Evolutionary conservation across 2,329 filamentous ascomycete genomes (phyloP).

Genomic region (Sarocladium brachiariae): DNA sequence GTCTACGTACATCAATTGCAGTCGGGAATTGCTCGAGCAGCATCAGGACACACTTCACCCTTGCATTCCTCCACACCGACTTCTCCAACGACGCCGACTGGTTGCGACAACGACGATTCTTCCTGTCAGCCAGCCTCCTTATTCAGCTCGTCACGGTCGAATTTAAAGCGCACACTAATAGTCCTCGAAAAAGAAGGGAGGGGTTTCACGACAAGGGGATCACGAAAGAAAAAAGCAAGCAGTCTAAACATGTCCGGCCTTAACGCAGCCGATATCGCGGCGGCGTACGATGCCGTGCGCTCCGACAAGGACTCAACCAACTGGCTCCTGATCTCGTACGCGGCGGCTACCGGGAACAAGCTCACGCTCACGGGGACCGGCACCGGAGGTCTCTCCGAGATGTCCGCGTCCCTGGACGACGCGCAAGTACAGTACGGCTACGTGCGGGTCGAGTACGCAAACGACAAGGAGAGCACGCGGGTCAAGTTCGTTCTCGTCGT

Average conservation of each 20-base stretch:
- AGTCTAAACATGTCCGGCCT: slow-evolving; percentile 44
- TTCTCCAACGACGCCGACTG: not conserved
- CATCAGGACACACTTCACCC: too few relatives aligned
- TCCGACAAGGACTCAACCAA: slow-evolving; percentile 59
- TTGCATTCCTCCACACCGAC: not conserved
- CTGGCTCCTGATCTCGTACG: slow-evolving; percentile 62
- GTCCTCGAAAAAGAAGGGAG: not conserved
- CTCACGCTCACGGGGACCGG: slow-evolving; percentile 51
- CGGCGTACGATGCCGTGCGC: slow-evolving; percentile 58
- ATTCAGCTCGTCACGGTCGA: not conserved
- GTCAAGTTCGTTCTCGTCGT: slow-evolving; percentile 63
- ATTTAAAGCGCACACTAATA: too few relatives aligned
- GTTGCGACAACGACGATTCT: not conserved
- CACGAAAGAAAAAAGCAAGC: not conserved
- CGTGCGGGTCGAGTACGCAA: slow-evolving; percentile 60
- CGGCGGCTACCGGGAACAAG: slow-evolving; percentile 46
- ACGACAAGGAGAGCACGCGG: slow-evolving; percentile 61
- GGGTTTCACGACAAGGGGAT: not conserved
- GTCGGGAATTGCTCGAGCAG: too few relatives aligned
- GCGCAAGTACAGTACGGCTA: slow-evolving; percentile 60
- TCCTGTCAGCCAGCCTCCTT: not conserved
- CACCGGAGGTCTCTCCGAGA: slow-evolving; percentile 52
- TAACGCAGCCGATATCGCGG: slow-evolving; percentile 51
- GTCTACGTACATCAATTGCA: too few relatives aligned
- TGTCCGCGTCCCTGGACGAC: slow-evolving; percentile 49